These are phyloP conservation scores for Tremellales sp. DNA, from an alignment of 1,284 basidiomycete species.

Conservation along the genomic window DNA sequence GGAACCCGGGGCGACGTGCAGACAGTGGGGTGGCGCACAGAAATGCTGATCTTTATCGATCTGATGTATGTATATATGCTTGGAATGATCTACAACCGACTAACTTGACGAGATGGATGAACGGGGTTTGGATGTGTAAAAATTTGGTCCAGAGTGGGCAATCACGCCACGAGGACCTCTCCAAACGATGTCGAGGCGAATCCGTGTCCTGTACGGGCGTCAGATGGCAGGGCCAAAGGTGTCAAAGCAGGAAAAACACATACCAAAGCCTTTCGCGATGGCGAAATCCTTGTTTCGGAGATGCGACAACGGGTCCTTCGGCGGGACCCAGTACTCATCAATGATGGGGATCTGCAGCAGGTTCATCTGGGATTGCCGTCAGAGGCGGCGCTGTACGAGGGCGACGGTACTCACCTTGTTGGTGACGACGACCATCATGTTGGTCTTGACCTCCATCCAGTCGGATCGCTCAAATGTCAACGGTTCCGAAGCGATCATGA, in stretches of 20 bases:
- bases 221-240: too few species aligned
- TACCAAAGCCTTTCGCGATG: constrained; percentile 43
- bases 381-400: neutral
- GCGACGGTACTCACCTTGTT: constrained; percentile 60
- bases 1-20: too few species aligned
- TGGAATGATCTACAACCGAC: too few species aligned
- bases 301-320: constrained; percentile 42
- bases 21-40: too few species aligned
- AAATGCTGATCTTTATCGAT: too few species aligned
- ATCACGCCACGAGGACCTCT: too few species aligned
- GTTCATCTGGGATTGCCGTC: constrained; percentile 58
- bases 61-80: too few species aligned
- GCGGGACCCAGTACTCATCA: constrained; percentile 76
- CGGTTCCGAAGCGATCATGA: constrained; percentile 89
- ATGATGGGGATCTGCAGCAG: constrained; percentile 88
- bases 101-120: too few species aligned
- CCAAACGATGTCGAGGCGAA: too few species aligned
- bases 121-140: too few species aligned
- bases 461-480: constrained; percentile 74
- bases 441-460: constrained; percentile 88
- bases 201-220: too few species aligned
- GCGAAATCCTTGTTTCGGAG: constrained; percentile 45
- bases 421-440: constrained; percentile 86
- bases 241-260: constrained; percentile 11
- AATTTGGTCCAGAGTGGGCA: too few species aligned